A percentile compares a stretch with the other conserved stretches of the same genome.
Evolutionary conservation across 345 rosid species (phyloP).

Genomic region (Luvunga scandens): DNA sequence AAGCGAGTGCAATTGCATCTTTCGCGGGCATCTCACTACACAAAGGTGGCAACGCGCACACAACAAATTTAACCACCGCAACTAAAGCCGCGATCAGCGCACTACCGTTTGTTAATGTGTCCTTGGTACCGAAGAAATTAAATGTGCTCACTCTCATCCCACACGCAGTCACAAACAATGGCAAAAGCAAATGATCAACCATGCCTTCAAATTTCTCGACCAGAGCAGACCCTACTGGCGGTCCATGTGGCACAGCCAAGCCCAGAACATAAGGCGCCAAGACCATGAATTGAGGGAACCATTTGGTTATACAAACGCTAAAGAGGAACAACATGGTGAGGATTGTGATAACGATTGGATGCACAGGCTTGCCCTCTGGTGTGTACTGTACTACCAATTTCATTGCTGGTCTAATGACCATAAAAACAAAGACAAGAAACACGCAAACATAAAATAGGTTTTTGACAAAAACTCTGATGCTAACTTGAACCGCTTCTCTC

Average conservation of each 20-base stretch:
- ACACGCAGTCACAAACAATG: slow-evolving; percentile 13
- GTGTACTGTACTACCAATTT: neutral
- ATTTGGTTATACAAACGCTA: neutral
- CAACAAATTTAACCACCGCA: neutral
- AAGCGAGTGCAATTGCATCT: neutral
- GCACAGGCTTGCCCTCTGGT: slow-evolving; percentile 6
- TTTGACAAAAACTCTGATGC: no score
- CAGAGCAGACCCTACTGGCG: slow-evolving; percentile 28
- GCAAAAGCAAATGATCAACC: slow-evolving; percentile 5
- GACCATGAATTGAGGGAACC: neutral
- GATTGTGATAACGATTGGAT: neutral
- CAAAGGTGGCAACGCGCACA: neutral
- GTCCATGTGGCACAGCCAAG: slow-evolving; percentile 22
- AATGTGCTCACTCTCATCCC: slow-evolving; percentile 14
- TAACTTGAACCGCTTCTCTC: no score
- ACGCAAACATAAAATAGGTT: neutral
- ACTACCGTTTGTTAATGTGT: neutral
- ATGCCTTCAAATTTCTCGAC: slow-evolving; percentile 21
- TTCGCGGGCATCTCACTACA: neutral
- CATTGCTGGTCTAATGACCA: neutral
- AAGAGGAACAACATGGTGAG: neutral
- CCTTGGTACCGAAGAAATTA: neutral
- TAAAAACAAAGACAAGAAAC: neutral
- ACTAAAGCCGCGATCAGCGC: neutral
- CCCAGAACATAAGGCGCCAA: slow-evolving; percentile 15